phyloP scores from a whole-genome alignment of 768 basidiomycete genomes.

The Exsudoporus frostii region DNA sequence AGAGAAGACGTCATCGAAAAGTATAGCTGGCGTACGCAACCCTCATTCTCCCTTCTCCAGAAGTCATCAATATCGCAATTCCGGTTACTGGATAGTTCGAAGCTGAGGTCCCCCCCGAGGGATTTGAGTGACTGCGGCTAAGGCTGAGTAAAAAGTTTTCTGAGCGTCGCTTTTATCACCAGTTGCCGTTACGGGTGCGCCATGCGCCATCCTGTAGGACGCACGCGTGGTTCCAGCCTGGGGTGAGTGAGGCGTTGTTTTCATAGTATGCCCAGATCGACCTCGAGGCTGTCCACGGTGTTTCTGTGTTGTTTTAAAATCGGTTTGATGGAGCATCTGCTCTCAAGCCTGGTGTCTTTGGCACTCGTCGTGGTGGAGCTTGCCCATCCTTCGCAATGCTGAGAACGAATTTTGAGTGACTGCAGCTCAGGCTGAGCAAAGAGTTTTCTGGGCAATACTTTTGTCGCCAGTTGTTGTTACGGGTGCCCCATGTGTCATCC shows the following conservation, averaged over 20 bases:
- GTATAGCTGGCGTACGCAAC: constrained; percentile 15
- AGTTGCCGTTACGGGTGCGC: neutral
- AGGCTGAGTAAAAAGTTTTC: neutral
- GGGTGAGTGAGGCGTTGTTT: constrained; percentile 1
- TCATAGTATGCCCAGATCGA: neutral
- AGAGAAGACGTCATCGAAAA: neutral
- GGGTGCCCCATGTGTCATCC: neutral
- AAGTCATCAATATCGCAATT: constrained; percentile 6
- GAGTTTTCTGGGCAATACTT: neutral
- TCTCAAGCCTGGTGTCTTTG: too few relatives aligned
- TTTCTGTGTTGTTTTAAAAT: too few relatives aligned
- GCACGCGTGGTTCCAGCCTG: neutral
- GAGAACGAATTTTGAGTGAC: neutral
- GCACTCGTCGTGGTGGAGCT: neutral
- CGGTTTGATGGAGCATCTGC: too few relatives aligned
- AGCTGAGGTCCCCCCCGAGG: neutral
- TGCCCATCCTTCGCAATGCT: neutral
- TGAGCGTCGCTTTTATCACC: constrained; percentile 2
- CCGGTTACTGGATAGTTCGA: neutral
- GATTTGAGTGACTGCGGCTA: neutral
- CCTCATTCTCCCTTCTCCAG: constrained; percentile 10
- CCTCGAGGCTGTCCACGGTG: constrained; percentile 14
- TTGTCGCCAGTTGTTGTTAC: neutral
- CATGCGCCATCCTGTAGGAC: neutral
- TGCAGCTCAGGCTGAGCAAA: neutral